Evolutionary conservation across 2,329 filamentous ascomycete genomes (phyloP), one percentile per base, ranked within the genome.

Genomic region (Neoarthrinium moseri): DNA sequence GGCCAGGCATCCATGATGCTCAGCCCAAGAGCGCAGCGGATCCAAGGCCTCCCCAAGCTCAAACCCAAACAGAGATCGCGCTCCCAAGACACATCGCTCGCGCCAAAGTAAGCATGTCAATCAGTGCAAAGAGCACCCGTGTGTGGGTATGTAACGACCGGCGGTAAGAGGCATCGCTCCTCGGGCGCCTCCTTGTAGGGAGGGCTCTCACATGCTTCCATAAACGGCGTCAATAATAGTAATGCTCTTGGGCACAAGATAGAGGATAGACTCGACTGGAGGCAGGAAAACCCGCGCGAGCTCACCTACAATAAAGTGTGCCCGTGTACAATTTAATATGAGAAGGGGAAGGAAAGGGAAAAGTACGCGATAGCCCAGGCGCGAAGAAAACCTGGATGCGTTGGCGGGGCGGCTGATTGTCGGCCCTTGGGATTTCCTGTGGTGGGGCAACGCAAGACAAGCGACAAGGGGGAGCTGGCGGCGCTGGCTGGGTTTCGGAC

Each of bases 231-330:
- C 65, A 60, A 66, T 61, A 44, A 22, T 23, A 33, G 37, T 10
- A 39, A 64, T 73, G 49, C 63, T 86, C 82, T 84, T 60, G 82
- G 76, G 73, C 80, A 84, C 79, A 83, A 80, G 81, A 86, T 86
- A 86, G 83, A 85, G 82, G 80, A 79, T n/a, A 73, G 73, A 81
- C 80, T 82, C 75, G 78, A 84, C 66, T 67, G 71, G 71, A 33
- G 69, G 67, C 71, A 66, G 59, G 64, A 57, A 46, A 49, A 58
- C 57, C 64, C 51, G 71, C 71, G 64, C 79, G 78, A 83, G 80
- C 73, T 77, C 74, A 79, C 81, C 82, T 80, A 86, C 82, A 84
- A 86, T 85, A 86, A 82, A 81, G 61, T 78, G 77, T 81, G 80
- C 76, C 66, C 80, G 71, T 74, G 77, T 83, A 84, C 82, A 84